Base-by-base conservation (phyloP, 257 asterid species). In the Knoxia roxburghii region DNA sequence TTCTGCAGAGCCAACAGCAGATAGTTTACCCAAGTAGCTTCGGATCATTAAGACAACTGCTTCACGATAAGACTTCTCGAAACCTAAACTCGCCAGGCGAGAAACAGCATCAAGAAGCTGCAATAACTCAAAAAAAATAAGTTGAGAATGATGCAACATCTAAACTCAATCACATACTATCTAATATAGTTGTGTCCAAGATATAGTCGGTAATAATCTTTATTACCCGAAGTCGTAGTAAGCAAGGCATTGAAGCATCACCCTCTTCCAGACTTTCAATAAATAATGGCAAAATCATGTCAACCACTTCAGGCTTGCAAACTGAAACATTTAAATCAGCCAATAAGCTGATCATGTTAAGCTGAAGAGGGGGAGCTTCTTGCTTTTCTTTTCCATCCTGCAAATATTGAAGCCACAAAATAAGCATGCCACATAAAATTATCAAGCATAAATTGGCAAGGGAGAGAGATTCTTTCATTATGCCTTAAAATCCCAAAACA, bases 71-170 rank as follows among this genome's bases (percentile, higher is more conserved):
- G 99, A 87, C 78, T 90, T 91, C 77, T 90, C 96, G 68, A 85
- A 94, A 71, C 99, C 99, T 84, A 94, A 87, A 79, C 96, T 87
- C 79, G 97, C 96, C 89, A 94, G 73, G 84, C 92, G 96, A 84
- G 99, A 89, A 87, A 94, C 90, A 83, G 97, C 99, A 83, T 94
- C 97, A 85, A 94, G 97, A 82, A 94, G 96, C 99, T 94, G 97
- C 95, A 86, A 86, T 76, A 83, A 72, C 78, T 77, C 95, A 83
- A 84, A 75, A 79, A 83, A 82, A 76, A 73, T 65, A 77, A 79
- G 86, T 75, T 88, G 80, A 83, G 88, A 76, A 70, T 73, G 60
- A 41, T 74, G 77, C 67, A 67, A 51, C 71, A 62, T 17, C 37
- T 37, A 46, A 60, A 61, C 45, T 39, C 50, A 60, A 37, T 51